Percentiles rank a stretch among this genome's conserved stretches.
These are phyloP conservation scores for Gossypium aridum DNA, from an alignment of 441 rosid genomes.

Conservation along the genomic window DNA sequence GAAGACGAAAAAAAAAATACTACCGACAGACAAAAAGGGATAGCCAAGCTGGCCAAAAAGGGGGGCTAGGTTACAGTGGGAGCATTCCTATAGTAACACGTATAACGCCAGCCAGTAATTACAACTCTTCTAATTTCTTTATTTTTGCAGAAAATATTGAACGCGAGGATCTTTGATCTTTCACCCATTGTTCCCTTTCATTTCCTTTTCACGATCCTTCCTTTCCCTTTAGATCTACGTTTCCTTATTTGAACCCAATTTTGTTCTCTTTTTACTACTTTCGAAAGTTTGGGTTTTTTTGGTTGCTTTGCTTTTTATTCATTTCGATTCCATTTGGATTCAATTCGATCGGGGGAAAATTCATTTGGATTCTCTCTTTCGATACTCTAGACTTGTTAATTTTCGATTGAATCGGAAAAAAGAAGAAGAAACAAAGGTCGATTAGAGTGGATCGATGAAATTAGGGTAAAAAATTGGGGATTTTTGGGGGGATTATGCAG, in stretches of 20 bases:
- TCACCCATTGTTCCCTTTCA: neutral
- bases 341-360: neutral
- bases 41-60: neutral
- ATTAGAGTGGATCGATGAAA: neutral
- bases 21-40: neutral
- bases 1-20: neutral
- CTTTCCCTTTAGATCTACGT: conserved; percentile 3
- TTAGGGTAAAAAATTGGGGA: conserved; percentile 1
- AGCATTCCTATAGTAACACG: neutral
- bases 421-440: neutral
- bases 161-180: neutral
- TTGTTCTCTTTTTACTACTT: neutral
- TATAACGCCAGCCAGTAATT: neutral
- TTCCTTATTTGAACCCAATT: neutral
- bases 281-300: neutral
- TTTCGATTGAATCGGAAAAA: neutral
- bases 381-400: neutral
- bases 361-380: neutral
- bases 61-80: neutral
- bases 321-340: neutral
- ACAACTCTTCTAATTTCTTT: neutral
- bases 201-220: neutral
- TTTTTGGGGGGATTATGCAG: neutral
- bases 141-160: neutral
- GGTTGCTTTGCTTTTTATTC: neutral